Evolutionary conservation across 2,329 filamentous ascomycete species (phyloP).

Genomic region (Exophiala aquamarina): DNA sequence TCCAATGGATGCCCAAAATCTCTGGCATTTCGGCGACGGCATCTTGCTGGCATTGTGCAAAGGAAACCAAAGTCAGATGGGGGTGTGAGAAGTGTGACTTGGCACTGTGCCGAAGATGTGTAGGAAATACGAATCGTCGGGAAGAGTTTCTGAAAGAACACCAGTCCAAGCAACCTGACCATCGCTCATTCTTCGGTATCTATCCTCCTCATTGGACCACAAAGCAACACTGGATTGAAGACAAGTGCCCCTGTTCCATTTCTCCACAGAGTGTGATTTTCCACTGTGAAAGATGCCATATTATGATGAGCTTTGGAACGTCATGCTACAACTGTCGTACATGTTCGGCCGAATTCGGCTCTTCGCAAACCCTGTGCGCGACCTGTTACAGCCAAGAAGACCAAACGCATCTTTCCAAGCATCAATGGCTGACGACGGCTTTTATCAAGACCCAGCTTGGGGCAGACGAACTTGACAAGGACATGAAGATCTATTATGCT

Average conservation of each 20-base stretch:
- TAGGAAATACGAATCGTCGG: constrained; percentile 1
- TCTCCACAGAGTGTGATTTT: no score
- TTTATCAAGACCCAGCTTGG: neutral
- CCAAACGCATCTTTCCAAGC: neutral
- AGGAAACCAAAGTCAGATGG: constrained; percentile 4
- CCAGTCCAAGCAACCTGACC: neutral
- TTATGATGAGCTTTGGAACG: neutral
- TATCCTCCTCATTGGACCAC: constrained; percentile 5
- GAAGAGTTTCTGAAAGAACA: constrained; percentile 6
- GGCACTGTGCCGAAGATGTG: constrained; percentile 3
- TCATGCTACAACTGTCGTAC: constrained; percentile 1
- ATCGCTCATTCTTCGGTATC: neutral
- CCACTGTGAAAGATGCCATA: no score
- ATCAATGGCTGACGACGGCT: constrained; percentile 4
- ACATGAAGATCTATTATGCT: neutral
- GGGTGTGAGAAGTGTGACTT: constrained; percentile 4
- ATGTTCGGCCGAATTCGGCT: constrained; percentile 4
- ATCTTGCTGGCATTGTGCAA: constrained; percentile 6
- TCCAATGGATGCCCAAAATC: constrained; percentile 2
- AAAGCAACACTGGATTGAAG: neutral
- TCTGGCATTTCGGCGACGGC: neutral
- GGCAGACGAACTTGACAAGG: neutral
- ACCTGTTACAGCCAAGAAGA: constrained; percentile 1
- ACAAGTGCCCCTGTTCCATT: no score
- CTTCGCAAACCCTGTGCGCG: neutral